These are phyloP conservation scores for Acer saccharum DNA, from an alignment of 345 rosid genomes.

Conservation along the genomic window DNA sequence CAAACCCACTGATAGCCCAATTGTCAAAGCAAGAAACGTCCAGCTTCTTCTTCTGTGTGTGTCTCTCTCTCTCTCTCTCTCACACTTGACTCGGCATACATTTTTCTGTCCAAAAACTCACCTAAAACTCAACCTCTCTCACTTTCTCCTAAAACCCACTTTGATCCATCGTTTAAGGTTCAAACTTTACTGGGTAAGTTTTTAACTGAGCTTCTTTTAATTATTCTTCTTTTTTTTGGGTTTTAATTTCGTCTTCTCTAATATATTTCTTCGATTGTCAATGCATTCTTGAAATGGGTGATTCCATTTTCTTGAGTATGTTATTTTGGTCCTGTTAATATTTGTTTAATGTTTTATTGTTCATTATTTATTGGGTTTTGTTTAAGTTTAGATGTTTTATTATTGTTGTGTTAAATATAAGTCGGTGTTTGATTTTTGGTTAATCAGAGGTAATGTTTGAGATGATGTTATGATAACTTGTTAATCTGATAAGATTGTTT, in stretches of 20 bases:
- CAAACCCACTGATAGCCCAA: too few relatives aligned
- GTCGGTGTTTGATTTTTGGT: not conserved
- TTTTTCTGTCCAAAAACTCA: not conserved
- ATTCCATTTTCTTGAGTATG: not conserved
- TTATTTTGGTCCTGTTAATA: not conserved
- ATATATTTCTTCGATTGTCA: too few relatives aligned
- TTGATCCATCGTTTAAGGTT: not conserved
- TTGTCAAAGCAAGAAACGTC: too few relatives aligned
- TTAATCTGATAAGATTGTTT: not conserved
- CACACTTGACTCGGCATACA: slow-evolving; percentile 7
- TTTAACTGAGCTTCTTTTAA: too few relatives aligned
- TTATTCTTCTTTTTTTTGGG: too few relatives aligned
- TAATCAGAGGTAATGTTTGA: not conserved
- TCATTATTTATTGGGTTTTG: not conserved
- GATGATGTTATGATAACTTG: not conserved
- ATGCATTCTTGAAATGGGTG: not conserved
- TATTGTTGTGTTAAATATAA: not conserved
- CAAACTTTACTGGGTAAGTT: not conserved
- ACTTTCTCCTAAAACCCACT: not conserved
- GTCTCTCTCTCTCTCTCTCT: too few relatives aligned
- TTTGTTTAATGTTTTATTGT: not conserved
- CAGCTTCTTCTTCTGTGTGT: too few relatives aligned
- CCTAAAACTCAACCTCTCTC: not conserved
- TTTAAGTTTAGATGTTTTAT: not conserved
- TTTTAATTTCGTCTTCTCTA: too few relatives aligned